Evolutionary conservation across 768 basidiomycete species (phyloP), one percentile per base, ranked within the genome.

Genomic region (Tylopilus rubrobrunneus): DNA sequence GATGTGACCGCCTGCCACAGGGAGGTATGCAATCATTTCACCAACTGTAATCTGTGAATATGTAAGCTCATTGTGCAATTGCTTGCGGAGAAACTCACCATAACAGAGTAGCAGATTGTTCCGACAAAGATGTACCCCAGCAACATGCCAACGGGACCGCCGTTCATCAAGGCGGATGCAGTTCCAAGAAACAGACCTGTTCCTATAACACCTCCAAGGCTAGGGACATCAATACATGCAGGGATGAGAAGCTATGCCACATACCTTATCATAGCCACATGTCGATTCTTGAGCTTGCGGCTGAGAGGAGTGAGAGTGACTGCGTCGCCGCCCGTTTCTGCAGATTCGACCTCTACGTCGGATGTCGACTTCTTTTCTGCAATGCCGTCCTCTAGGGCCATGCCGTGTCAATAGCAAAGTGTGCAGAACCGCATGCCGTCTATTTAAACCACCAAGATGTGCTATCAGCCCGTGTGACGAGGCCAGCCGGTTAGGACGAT

Each of bases 91-190:
- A 23, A 12, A n/a, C 62, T 44, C 28, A 72, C 73, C 69, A 71
- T 71, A 27, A 68, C 65, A 9, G 62, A 61, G 48, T 69, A 72
- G 34, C 69, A 71, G 15, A 67, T 56, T 14, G 68, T 60, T 9
- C 72, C 69, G 2, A 73, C 52, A 10, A 67, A 56, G 10, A 64
- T 45, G 53, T 77, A 78, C 1, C 70, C 76, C 3, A 78, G 65
- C 2, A 78, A 56, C 43, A 76, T 62, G 17, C 78, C 77, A 10
- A 76, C 53, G 1, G 78, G 77, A 28, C 76, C 76, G 21, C 75
- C 75, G 23, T 67, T 63, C 39, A 52, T 48, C 31, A 77, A 60
- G 23, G 66, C 59, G 7, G 56, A 53, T 2, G 62, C 73, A 3
- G 64, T 67, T 4, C 63, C 64, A 17, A 67, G 59, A 58, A 65